Percentiles rank a stretch among this genome's conserved stretches.
Evolutionary conservation across 2,329 filamentous ascomycete species (phyloP).

Genomic region (Torrubiellomyces zombiae): DNA sequence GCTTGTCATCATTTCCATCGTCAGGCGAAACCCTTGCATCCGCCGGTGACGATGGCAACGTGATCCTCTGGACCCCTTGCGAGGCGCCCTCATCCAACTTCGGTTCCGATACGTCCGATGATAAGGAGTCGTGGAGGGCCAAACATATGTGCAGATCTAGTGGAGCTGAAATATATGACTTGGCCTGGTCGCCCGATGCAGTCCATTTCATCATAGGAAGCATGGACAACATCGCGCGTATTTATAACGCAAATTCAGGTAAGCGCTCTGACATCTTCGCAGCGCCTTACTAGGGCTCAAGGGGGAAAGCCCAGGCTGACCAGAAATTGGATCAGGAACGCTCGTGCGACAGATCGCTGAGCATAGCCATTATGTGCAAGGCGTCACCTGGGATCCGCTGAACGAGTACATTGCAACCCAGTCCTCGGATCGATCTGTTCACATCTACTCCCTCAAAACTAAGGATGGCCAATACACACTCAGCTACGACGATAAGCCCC

Average conservation of each 20-base stretch:
- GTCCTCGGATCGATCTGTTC: conserved; percentile 92
- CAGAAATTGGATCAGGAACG: conserved; percentile 21
- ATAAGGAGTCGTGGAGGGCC: conserved; percentile 91
- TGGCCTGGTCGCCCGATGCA: conserved; percentile 97
- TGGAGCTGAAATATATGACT: conserved; percentile 91
- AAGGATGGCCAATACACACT: conserved; percentile 93
- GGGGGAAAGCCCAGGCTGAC: conserved; percentile 1
- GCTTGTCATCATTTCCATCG: conserved; percentile 2
- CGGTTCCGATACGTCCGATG: conserved; percentile 72
- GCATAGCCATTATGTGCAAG: conserved; percentile 96
- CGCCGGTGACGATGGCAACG: conserved; percentile 92
- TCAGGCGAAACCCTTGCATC: conserved; percentile 84
- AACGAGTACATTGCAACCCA: conserved; percentile 98
- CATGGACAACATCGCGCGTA: conserved; percentile 96
- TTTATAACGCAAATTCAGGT: conserved; percentile 91
- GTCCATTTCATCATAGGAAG: conserved; percentile 94
- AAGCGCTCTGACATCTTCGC: conserved; percentile 12
- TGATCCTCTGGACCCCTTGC: conserved; percentile 87
- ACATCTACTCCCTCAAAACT: conserved; percentile 90
- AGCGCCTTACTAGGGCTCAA: conserved; percentile 2
- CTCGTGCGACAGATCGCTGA: conserved; percentile 87
- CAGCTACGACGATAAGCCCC: conserved; percentile 45
- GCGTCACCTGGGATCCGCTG: conserved; percentile 92
- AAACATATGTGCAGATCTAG: conserved; percentile 96
- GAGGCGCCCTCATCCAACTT: conserved; percentile 54